A percentile compares a stretch with the other conserved stretches of the same genome.
These are phyloP conservation scores for Hyaloperonospora brassicae DNA, from an alignment of 352 stramenopile species.

Conservation along the genomic window DNA sequence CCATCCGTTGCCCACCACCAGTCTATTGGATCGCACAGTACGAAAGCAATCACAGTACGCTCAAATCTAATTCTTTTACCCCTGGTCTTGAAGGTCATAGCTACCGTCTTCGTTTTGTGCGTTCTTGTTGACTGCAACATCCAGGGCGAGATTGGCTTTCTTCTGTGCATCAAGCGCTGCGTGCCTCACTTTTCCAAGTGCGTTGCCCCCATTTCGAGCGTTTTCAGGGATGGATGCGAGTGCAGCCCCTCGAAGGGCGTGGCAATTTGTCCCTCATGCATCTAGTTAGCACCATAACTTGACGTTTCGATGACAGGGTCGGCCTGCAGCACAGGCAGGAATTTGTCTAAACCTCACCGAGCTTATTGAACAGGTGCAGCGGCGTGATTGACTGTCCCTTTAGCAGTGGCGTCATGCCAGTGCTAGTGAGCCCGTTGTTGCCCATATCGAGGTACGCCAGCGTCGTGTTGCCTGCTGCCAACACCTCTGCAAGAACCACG, in stretches of 20 bases:
- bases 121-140: constrained; percentile 78
- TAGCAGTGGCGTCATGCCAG: constrained; percentile 41
- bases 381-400: constrained; percentile 35
- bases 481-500: constrained; percentile 23
- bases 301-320: constrained; percentile 56
- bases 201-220: constrained; percentile 81
- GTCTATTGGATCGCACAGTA: constrained; percentile 30
- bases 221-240: constrained; percentile 55
- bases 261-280: constrained; percentile 55
- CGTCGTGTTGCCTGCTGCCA: constrained; percentile 31
- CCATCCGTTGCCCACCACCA: constrained; percentile 7
- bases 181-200: constrained; percentile 54
- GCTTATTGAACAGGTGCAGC: constrained; percentile 76
- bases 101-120: constrained; percentile 58
- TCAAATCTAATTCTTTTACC: constrained; percentile 15
- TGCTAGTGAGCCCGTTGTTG: constrained; percentile 53
- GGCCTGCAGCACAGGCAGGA: constrained; percentile 42
- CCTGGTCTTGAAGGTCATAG: constrained; percentile 30
- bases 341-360: constrained; percentile 39
- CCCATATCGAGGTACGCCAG: constrained; percentile 57
- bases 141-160: constrained; percentile 42
- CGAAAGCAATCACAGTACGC: constrained; percentile 9
- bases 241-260: constrained; percentile 59
- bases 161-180: constrained; percentile 54
- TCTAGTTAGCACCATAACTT: constrained; percentile 57